These are phyloP conservation scores for Blastobotrys americana DNA, from an alignment of 805 yeast species.

Conservation along the genomic window DNA sequence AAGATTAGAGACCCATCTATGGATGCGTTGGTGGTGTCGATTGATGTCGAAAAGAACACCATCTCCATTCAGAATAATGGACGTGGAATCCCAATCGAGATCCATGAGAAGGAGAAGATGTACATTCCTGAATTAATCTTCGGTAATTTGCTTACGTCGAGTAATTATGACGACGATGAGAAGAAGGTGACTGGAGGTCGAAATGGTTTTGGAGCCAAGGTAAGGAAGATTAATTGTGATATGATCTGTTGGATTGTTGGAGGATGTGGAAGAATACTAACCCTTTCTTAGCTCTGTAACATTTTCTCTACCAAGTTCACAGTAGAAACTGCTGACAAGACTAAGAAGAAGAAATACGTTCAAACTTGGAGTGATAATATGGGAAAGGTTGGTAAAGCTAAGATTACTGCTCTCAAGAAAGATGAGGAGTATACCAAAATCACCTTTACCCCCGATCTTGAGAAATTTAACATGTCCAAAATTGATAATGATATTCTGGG, in stretches of 20 bases:
- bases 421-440: constrained; percentile 75
- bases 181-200: constrained; percentile 98
- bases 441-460: constrained; percentile 80
- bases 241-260: not conserved
- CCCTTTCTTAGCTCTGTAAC: constrained; percentile 69
- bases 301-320: constrained; percentile 84
- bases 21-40: constrained; percentile 78
- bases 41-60: constrained; percentile 64
- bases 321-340: constrained; percentile 81
- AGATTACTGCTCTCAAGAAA: constrained; percentile 49
- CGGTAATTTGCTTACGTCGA: constrained; percentile 89
- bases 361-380: constrained; percentile 89
- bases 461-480: constrained; percentile 74
- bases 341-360: constrained; percentile 51
- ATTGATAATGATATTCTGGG: constrained; percentile 78
- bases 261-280: not conserved
- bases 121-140: constrained; percentile 95
- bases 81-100: constrained; percentile 89
- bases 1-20: constrained; percentile 89
- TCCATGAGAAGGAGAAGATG: constrained; percentile 81
- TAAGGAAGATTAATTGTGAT: constrained; percentile 6
- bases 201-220: constrained; percentile 96
- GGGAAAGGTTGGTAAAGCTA: constrained; percentile 70
- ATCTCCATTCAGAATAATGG: constrained; percentile 90
- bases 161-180: constrained; percentile 92